phyloP scores from a whole-genome alignment of 2,329 filamentous ascomycete species.

The Alternaria ethzedia region DNA sequence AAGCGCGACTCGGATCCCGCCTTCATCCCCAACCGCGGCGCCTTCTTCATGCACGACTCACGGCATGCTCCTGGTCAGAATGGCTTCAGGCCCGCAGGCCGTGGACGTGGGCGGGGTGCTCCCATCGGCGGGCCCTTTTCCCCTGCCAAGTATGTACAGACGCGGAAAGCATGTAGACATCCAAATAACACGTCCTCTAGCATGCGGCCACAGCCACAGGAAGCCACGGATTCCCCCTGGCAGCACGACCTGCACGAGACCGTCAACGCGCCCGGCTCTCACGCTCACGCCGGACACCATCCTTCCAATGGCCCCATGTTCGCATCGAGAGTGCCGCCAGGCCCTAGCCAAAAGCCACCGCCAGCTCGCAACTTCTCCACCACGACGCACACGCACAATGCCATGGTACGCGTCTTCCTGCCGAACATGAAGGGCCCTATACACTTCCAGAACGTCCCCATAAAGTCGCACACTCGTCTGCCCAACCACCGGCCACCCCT shows the following conservation, averaged over 20 bases:
- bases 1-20: constrained; percentile 87
- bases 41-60: constrained; percentile 98
- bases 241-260: constrained; percentile 92
- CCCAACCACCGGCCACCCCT: constrained; percentile 94
- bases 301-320: constrained; percentile 26
- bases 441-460: constrained; percentile 74
- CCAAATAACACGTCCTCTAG: constrained; percentile 45
- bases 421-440: constrained; percentile 76
- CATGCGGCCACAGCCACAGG: constrained; percentile 49
- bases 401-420: constrained; percentile 81
- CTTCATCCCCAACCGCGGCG: constrained; percentile 91
- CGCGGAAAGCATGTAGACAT: not conserved
- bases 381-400: constrained; percentile 82
- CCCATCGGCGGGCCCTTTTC: constrained; percentile 61
- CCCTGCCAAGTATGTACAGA: constrained; percentile 66
- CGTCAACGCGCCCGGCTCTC: constrained; percentile 51
- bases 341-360: constrained; percentile 39
- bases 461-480: constrained; percentile 91
- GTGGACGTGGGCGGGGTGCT: constrained; percentile 60
- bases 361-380: constrained; percentile 69
- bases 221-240: constrained; percentile 77
- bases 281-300: constrained; percentile 28
- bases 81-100: constrained; percentile 74
- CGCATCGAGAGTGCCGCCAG: constrained; percentile 26
- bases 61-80: constrained; percentile 78